Percentiles rank a stretch among this genome's conserved stretches.
Conservation (phyloP, 2,329 filamentous ascomycete species). For the Claviceps digitariae region DNA sequence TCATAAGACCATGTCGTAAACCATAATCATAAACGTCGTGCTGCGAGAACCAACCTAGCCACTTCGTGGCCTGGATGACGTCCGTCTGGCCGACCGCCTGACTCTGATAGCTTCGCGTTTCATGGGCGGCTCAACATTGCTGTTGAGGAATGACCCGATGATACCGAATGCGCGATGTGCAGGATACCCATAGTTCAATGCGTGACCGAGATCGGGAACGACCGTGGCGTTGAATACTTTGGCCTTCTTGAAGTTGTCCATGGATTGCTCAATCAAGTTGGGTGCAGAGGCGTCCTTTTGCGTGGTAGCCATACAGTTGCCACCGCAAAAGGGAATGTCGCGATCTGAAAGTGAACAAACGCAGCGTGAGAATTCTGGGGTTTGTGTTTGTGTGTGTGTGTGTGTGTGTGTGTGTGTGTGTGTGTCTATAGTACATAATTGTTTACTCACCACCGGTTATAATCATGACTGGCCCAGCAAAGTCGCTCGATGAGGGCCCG, state of each 20-base stretch:
- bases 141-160: constrained; percentile 22
- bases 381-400: background rate
- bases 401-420: too few species aligned
- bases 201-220: constrained; percentile 37
- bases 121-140: background rate
- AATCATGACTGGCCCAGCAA: constrained; percentile 42
- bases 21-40: background rate
- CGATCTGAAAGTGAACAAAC: constrained; percentile 17
- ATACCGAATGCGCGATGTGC: constrained; percentile 18
- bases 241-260: constrained; percentile 28
- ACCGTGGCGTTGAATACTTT: constrained; percentile 38
- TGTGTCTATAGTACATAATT: too few species aligned
- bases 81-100: background rate
- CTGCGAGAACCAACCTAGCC: background rate
- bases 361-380: background rate
- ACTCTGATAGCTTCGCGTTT: background rate
- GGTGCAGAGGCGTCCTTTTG: constrained; percentile 21
- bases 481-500: constrained; percentile 21
- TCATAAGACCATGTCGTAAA: background rate
- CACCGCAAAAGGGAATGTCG: constrained; percentile 47
- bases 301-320: constrained; percentile 38
- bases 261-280: constrained; percentile 28
- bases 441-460: constrained; percentile 42
- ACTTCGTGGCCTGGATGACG: background rate
- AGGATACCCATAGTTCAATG: constrained; percentile 32